Percentiles rank a stretch among this genome's conserved stretches.
phyloP scores from a whole-genome alignment of 2,329 filamentous ascomycete species.

The Pyrenochaeta sp. region DNA sequence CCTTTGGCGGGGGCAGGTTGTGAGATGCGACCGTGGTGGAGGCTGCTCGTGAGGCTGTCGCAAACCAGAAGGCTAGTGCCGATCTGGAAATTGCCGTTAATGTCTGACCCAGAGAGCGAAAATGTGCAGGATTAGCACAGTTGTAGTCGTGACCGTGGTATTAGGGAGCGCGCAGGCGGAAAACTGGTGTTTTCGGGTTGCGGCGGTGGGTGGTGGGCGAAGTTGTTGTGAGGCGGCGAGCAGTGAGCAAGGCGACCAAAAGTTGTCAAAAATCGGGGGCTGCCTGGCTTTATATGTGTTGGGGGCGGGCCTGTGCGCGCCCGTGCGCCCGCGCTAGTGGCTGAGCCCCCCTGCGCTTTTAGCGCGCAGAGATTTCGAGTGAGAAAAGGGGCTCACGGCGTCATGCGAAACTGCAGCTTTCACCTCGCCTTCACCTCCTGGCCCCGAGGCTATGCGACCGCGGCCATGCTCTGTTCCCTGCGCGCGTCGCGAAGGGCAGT shows the following conservation, averaged over 20 bases:
- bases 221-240: constrained; percentile 35
- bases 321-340: constrained; percentile 21
- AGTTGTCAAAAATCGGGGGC: constrained; percentile 32
- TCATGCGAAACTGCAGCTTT: constrained; percentile 25
- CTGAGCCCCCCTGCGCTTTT: constrained; percentile 29
- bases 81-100: constrained; percentile 32
- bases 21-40: constrained; percentile 30
- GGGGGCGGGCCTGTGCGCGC: constrained; percentile 11
- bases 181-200: constrained; percentile 34
- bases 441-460: background rate
- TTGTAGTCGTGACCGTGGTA: constrained; percentile 30
- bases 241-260: constrained; percentile 39
- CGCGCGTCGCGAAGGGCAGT: constrained; percentile 2
- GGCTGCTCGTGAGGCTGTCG: constrained; percentile 39
- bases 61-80: constrained; percentile 41
- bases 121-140: constrained; percentile 35
- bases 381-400: constrained; percentile 31
- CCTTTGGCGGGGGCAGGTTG: constrained; percentile 44
- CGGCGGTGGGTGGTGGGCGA: constrained; percentile 32
- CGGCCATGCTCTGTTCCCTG: constrained; percentile 1
- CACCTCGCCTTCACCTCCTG: constrained; percentile 16
- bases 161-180: constrained; percentile 42
- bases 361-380: constrained; percentile 35
- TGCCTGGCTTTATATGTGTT: constrained; percentile 31
- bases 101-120: constrained; percentile 41